Conservation (phyloP, 805 yeast genomes). For the Candida vaughaniae region DNA sequence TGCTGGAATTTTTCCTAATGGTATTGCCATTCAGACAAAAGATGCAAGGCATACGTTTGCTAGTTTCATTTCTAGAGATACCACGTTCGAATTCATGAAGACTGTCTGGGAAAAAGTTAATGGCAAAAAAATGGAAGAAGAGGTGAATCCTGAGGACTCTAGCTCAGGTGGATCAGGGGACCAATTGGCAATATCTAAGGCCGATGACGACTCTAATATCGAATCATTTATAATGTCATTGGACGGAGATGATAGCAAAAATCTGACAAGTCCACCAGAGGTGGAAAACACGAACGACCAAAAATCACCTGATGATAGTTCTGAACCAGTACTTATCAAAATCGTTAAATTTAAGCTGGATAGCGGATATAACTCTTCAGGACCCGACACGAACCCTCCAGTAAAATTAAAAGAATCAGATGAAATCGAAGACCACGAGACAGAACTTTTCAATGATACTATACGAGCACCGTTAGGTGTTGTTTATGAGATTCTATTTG, state of each 20-base stretch:
- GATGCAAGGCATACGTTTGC: slow-evolving; percentile 76
- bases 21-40: slow-evolving; percentile 68
- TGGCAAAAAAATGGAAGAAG: slow-evolving; percentile 20
- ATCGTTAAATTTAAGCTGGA: slow-evolving; percentile 37
- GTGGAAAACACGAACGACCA: slow-evolving; percentile 1
- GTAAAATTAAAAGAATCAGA: slow-evolving; percentile 46
- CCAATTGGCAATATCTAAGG: neutral
- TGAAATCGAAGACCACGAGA: slow-evolving; percentile 26
- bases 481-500: slow-evolving; percentile 68
- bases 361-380: slow-evolving; percentile 49
- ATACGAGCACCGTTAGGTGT: slow-evolving; percentile 77
- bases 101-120: slow-evolving; percentile 62
- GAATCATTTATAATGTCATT: slow-evolving; percentile 41
- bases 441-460: slow-evolving; percentile 49
- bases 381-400: slow-evolving; percentile 63
- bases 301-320: slow-evolving; percentile 3
- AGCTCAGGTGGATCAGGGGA: slow-evolving; percentile 10
- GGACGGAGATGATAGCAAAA: slow-evolving; percentile 25
- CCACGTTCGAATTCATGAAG: slow-evolving; percentile 67
- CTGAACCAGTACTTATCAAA: slow-evolving; percentile 4
- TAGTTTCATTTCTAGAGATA: slow-evolving; percentile 79
- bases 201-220: slow-evolving; percentile 19
- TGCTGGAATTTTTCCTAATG: slow-evolving; percentile 90
- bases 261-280: neutral
- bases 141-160: slow-evolving; percentile 13